Percentiles rank a stretch among this genome's conserved stretches.
Evolutionary conservation across 2,329 filamentous ascomycete species (phyloP).

Genomic region (Alternaria consortialis): DNA sequence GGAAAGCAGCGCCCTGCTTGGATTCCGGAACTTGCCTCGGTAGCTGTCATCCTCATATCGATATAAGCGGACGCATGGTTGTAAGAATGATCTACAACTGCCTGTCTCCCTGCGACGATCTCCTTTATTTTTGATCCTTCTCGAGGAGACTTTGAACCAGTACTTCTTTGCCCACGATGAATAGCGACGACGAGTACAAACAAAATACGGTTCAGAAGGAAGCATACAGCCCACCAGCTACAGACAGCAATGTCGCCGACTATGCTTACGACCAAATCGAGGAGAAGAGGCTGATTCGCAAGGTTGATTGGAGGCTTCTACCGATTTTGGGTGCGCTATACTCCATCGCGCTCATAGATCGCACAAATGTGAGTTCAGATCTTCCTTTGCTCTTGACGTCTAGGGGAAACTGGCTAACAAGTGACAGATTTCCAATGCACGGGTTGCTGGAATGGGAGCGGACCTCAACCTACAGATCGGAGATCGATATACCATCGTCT

Average conservation of each 20-base stretch:
- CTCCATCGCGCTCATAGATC: conserved; percentile 50
- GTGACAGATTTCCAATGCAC: conserved; percentile 33
- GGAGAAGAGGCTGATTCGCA: conserved; percentile 35
- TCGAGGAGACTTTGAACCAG: neutral
- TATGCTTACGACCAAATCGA: conserved; percentile 26
- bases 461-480: conserved; percentile 35
- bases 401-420: neutral
- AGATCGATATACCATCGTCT: conserved; percentile 35
- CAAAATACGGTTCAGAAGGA: conserved; percentile 15
- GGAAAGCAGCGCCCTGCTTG: conserved; percentile 9
- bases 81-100: neutral
- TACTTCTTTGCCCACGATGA: conserved; percentile 13
- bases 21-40: conserved; percentile 10
- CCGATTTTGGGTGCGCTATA: conserved; percentile 52
- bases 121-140: neutral
- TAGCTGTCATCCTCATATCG: neutral
- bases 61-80: conserved; percentile 12
- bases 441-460: conserved; percentile 38
- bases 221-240: conserved; percentile 5
- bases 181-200: conserved; percentile 27
- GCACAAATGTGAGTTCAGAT: conserved; percentile 35
- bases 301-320: conserved; percentile 50
- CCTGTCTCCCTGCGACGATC: conserved; percentile 2
- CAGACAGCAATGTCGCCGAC: conserved; percentile 4
- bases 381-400: too few relatives aligned